Base-by-base conservation (phyloP, 148 eudicot species). In the Cornus suecica region DNA sequence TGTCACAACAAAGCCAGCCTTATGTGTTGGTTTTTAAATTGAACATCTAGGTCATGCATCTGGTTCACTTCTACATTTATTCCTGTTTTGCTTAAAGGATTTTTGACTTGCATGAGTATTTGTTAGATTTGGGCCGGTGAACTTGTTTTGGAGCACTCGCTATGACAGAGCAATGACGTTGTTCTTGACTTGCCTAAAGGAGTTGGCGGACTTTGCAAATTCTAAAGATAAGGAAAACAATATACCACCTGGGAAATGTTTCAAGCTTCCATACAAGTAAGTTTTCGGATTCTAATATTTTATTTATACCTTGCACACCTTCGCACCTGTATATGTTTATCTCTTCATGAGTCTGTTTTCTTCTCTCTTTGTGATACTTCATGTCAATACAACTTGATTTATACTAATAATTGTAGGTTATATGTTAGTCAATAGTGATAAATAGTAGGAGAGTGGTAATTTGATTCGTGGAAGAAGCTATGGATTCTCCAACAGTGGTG, bases 81-180 rank as follows among this genome's bases (percentile, higher is more conserved):
- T 60, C 24, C 14, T 73, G 20, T 58, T 68, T 60, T 31, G 41
- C 27, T 32, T 72, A 20, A 16, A 28, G 76, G 30, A 45, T 74
- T 60, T 65, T 56, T 41, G 74, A 10, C 63, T 65, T 30, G 54
- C 56, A 24, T 42, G 13, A 45, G 28, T 72, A 7, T 66, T 60
- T 42, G 66, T 68, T 78, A 95, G 97, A 86, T 95, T 92, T 87
- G 99, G 99, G 69, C 99, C 99, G 23, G 99, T 92, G 37, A 95
- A 95, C 85, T 79, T 95, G 86, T 95, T 95, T 82, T 95, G 97
- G 99, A 95, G 97, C 83, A 93, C 99, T 56, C 99, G 99, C 64
- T 92, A 95, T 72, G 99, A 95, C 84, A 95, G 90, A 84, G 99
- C 99, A 80, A 95, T 95, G 99, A 89, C 93, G 66, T 80, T 92